Percentiles rank a stretch among this genome's conserved stretches.
These are phyloP conservation scores for Candida suzukii DNA, from an alignment of 805 yeast genomes.

Conservation along the genomic window DNA sequence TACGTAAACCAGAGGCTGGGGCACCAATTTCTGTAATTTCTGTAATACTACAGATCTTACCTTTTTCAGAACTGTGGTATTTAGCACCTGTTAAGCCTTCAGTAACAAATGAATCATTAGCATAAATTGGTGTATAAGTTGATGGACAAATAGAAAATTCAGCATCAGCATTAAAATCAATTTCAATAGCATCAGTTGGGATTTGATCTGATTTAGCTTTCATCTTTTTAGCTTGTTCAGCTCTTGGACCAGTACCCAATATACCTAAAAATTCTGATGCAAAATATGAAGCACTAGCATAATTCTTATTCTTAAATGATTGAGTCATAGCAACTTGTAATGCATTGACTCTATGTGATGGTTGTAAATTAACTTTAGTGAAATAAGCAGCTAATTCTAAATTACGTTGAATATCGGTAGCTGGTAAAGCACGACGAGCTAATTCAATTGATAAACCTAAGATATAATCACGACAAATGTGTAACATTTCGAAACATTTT, in stretches of 20 bases:
- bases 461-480: slow-evolving; percentile 81
- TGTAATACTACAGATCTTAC: slow-evolving; percentile 72
- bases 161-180: slow-evolving; percentile 89
- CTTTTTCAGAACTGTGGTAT: slow-evolving; percentile 72
- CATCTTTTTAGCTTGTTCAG: slow-evolving; percentile 82
- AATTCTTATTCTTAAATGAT: slow-evolving; percentile 84
- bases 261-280: slow-evolving; percentile 77
- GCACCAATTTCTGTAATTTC: slow-evolving; percentile 78
- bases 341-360: slow-evolving; percentile 80
- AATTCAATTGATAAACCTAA: slow-evolving; percentile 88
- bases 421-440: slow-evolving; percentile 73
- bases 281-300: slow-evolving; percentile 80
- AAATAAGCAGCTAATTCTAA: slow-evolving; percentile 94
- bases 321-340: slow-evolving; percentile 93
- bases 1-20: slow-evolving; percentile 84
- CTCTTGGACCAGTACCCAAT: slow-evolving; percentile 67
- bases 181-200: slow-evolving; percentile 80
- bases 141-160: slow-evolving; percentile 87
- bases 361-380: slow-evolving; percentile 75
- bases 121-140: slow-evolving; percentile 83
- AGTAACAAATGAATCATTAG: slow-evolving; percentile 55
- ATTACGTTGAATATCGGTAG: slow-evolving; percentile 71
- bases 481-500: slow-evolving; percentile 64
- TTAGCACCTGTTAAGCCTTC: slow-evolving; percentile 90
- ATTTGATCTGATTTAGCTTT: slow-evolving; percentile 73